A percentile compares a stretch with the other conserved stretches of the same genome.
These are phyloP conservation scores for Cystobasidium ongulense DNA, from an alignment of 768 basidiomycete species.

Conservation along the genomic window DNA sequence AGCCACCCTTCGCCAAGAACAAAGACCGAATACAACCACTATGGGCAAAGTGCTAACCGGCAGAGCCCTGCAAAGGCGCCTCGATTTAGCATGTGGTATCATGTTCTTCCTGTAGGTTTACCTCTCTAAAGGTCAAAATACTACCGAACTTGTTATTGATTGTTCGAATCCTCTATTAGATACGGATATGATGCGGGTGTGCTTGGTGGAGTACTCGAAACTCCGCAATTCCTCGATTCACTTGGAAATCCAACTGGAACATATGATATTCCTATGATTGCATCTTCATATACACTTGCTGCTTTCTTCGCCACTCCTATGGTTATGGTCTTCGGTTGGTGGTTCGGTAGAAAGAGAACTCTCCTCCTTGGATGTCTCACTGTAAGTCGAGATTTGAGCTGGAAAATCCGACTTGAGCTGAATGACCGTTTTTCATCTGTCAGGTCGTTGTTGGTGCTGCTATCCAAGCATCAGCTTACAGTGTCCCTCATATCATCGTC, in stretches of 20 bases:
- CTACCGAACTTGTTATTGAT: too few relatives aligned
- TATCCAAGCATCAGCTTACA: constrained; percentile 1
- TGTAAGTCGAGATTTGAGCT: not conserved
- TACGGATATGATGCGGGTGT: constrained; percentile 21
- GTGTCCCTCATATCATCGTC: constrained; percentile 1
- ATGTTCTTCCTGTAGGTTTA: not conserved
- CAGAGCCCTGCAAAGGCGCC: not conserved
- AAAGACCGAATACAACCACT: not conserved
- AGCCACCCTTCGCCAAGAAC: not conserved
- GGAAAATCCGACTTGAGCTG: not conserved
- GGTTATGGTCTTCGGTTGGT: constrained; percentile 11
- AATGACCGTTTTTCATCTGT: not conserved
- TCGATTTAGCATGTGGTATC: constrained; percentile 6
- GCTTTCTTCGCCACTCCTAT: constrained; percentile 13
- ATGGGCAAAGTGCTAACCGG: not conserved
- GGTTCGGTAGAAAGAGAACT: not conserved
- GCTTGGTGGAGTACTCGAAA: constrained; percentile 1
- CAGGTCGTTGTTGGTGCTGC: constrained; percentile 4
- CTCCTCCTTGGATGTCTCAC: not conserved
- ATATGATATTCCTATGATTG: constrained; percentile 21
- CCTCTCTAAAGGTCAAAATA: not conserved
- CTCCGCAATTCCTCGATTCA: not conserved
- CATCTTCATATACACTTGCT: constrained; percentile 8
- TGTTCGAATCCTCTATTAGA: not conserved
- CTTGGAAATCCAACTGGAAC: not conserved